Percentiles rank a stretch among this genome's conserved stretches.
Evolutionary conservation across 2,329 filamentous ascomycete species (phyloP).

Genomic region (Xylariaceae sp.): DNA sequence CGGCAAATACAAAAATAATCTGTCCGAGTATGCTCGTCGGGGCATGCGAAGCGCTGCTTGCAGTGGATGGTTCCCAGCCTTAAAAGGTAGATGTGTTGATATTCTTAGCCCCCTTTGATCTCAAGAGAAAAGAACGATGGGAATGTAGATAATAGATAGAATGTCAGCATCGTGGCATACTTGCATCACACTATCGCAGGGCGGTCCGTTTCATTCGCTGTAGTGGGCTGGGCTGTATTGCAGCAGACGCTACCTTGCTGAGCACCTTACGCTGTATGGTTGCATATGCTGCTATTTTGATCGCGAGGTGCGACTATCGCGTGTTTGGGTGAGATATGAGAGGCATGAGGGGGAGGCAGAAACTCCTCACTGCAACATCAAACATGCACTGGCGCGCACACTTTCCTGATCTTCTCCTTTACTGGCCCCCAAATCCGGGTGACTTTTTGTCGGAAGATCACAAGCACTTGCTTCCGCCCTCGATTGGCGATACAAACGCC

Average conservation of each 20-base stretch:
- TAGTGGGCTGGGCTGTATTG: slow-evolving; percentile 2
- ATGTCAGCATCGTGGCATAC: slow-evolving; percentile 5
- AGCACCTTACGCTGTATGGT: slow-evolving; percentile 5
- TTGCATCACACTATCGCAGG: slow-evolving; percentile 13
- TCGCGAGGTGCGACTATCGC: slow-evolving; percentile 16
- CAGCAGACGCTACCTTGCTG: slow-evolving; percentile 1
- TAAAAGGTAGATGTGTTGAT: no score
- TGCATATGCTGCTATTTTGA: slow-evolving; percentile 26
- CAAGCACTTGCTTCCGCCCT: neutral
- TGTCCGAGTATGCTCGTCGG: neutral
- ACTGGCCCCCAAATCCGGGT: slow-evolving; percentile 7
- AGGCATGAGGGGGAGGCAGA: slow-evolving; percentile 5
- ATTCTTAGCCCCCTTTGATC: slow-evolving; percentile 6
- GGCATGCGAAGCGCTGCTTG: neutral
- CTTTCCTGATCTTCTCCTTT: neutral
- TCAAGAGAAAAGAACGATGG: neutral
- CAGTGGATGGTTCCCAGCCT: slow-evolving; percentile 1
- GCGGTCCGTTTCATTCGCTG: slow-evolving; percentile 11
- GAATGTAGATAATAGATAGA: slow-evolving; percentile 5
- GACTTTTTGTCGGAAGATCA: neutral
- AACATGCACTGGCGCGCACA: slow-evolving; percentile 1
- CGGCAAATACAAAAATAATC: slow-evolving; percentile 14
- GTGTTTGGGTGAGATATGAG: slow-evolving; percentile 8
- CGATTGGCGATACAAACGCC: slow-evolving; percentile 23
- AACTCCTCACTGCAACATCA: slow-evolving; percentile 15